A percentile compares a stretch with the other conserved stretches of the same genome.
Evolutionary conservation across 345 rosid genomes (phyloP).

Genomic region (Carallia pectinifolia): DNA sequence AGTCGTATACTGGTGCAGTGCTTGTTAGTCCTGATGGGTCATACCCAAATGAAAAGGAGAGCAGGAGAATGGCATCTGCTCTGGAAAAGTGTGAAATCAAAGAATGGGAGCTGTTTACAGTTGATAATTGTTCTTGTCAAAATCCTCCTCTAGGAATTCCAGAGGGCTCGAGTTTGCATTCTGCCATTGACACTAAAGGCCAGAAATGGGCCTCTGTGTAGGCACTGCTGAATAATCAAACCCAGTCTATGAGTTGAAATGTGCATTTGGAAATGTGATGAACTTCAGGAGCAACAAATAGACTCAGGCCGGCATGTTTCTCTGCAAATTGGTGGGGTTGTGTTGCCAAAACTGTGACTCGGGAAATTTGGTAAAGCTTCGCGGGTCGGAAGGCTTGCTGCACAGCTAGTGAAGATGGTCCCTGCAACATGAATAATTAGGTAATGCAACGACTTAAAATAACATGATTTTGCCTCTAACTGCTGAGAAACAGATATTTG

Average conservation of each 20-base stretch:
- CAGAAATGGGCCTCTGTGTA: conserved; percentile 16
- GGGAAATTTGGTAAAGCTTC: no score
- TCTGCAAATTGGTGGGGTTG: background rate
- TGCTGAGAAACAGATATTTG: no score
- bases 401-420: no score
- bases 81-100: conserved; percentile 77
- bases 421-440: no score
- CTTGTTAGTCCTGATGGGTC: conserved; percentile 80
- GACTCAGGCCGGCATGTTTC: background rate
- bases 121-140: conserved; percentile 70
- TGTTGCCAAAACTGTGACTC: background rate
- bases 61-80: conserved; percentile 41
- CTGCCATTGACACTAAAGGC: conserved; percentile 32
- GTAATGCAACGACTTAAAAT: no score
- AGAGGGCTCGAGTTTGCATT: conserved; percentile 66
- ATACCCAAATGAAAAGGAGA: conserved; percentile 53
- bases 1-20: conserved; percentile 90
- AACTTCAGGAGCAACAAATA: background rate
- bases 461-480: no score
- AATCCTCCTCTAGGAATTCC: conserved; percentile 83
- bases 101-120: conserved; percentile 83
- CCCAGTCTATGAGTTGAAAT: background rate
- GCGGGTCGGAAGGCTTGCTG: no score
- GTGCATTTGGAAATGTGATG: background rate
- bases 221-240: conserved; percentile 6